Base-by-base conservation (phyloP, 2,329 filamentous ascomycete genomes). In the Cryoendolithus antarcticus region DNA sequence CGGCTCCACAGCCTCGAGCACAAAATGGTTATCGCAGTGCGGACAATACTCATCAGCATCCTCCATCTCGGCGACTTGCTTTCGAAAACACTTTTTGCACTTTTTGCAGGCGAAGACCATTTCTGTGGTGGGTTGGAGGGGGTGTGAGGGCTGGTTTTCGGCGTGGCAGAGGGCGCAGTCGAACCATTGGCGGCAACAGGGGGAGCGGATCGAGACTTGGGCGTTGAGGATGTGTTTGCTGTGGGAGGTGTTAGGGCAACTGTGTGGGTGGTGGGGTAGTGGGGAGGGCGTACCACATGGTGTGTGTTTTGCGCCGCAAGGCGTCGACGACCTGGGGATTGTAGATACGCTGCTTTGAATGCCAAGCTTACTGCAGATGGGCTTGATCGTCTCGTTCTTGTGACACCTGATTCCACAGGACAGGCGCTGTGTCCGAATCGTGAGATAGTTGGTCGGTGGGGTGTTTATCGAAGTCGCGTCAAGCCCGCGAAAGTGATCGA, bases 161-260 rank as follows among this genome's bases (percentile, higher is more conserved):
- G 67, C 66, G 66, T 98, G 91, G 67, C 91, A 98, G 61, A 95
- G 82, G 48, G 85, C 83, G 65, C 91, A 98, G 69, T 98, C 91
- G 67, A 95, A 98, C 93, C 93, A 98, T 70, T 94, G 95, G 44
- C 77, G 75, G 70, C 91, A 98, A 72, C 91, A 98, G 46, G 88
- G 84, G 41, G 88, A 91, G 54, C 91, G 84, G 66, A 98, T 93
- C 42, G 89, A 71, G 56, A 98, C 91, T 66, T 98, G 91, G 46
- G 89, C 91, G 71, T 98, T 98, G 62, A 98, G 79, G 57, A 98
- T 72, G 70, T 98, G 91, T 74, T 96, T 96, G 72, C 91, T 95
- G 42, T 9, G 21, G 6, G 13, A 34, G 33, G 9, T 8, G 27
- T 42, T 33, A 39, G 32, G 6, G 19, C 3, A n/a, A 8, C 21